phyloP scores from a whole-genome alignment of 208 protist species.

The Trypanosoma cruzi region DNA sequence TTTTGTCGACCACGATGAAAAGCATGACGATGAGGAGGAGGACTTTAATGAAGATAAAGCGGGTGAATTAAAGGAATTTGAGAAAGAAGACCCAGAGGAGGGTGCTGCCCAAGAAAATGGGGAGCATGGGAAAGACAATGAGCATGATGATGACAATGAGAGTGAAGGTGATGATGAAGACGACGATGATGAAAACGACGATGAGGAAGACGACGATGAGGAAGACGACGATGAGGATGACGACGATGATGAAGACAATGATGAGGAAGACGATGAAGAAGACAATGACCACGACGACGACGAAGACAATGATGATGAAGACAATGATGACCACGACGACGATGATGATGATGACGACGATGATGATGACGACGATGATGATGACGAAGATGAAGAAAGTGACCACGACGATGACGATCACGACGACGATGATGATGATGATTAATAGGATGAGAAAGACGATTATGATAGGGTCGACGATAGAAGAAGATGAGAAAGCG shows the following conservation, averaged over 20 bases:
- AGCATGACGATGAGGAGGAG: slow-evolving; percentile 24
- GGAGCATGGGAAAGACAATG: slow-evolving; percentile 7
- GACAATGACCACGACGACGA: slow-evolving; percentile 8
- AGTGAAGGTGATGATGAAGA: slow-evolving; percentile 22
- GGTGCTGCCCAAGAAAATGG: too few relatives aligned
- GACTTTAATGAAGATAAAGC: slow-evolving; percentile 1
- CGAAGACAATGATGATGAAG: slow-evolving; percentile 10
- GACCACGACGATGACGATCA: too few relatives aligned
- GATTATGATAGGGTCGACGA: slow-evolving; percentile 3
- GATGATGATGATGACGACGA: slow-evolving; percentile 12
- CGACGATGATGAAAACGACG: slow-evolving; percentile 18
- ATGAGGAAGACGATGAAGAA: slow-evolving; percentile 4
- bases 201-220: slow-evolving; percentile 8
- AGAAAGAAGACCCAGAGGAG: slow-evolving; percentile 10
- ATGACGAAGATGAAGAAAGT: too few relatives aligned
- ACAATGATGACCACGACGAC: neutral
- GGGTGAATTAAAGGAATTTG: slow-evolving; percentile 6
- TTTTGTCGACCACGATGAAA: neutral
- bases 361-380: too few relatives aligned
- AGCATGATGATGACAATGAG: too few relatives aligned
- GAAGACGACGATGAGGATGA: slow-evolving; percentile 15
- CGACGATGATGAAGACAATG: slow-evolving; percentile 10
- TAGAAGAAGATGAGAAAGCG: neutral
- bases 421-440: too few relatives aligned
- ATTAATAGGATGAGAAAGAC: slow-evolving; percentile 11